Percentiles rank a stretch among this genome's conserved stretches.
These are phyloP conservation scores for Plasmopara viticola DNA, from an alignment of 352 stramenopile genomes.

Conservation along the genomic window DNA sequence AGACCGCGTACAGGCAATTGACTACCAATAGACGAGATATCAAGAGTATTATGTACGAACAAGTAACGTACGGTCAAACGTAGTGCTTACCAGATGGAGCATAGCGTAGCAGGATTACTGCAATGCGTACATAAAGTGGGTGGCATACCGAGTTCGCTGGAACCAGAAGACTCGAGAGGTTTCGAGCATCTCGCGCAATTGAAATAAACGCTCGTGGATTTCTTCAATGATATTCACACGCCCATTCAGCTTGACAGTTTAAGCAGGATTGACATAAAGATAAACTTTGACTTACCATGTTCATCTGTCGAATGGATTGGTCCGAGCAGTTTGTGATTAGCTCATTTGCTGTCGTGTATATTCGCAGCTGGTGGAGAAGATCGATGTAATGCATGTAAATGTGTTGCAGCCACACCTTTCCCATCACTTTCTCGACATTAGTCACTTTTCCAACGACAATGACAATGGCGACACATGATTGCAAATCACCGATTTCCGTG, in stretches of 20 bases:
- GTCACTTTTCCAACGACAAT: slow-evolving; percentile 66
- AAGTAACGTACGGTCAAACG: background rate
- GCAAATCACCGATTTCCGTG: slow-evolving; percentile 77
- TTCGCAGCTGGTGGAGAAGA: slow-evolving; percentile 78
- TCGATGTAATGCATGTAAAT: slow-evolving; percentile 90
- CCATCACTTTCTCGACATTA: slow-evolving; percentile 78
- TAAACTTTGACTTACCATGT: slow-evolving; percentile 51
- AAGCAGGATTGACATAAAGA: background rate
- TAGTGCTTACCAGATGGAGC: slow-evolving; percentile 74
- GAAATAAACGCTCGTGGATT: slow-evolving; percentile 84
- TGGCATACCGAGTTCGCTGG: slow-evolving; percentile 23
- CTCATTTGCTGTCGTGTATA: slow-evolving; percentile 84
- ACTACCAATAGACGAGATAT: slow-evolving; percentile 27
- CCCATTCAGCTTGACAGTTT: slow-evolving; percentile 5
- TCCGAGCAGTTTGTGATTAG: slow-evolving; percentile 81
- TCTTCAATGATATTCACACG: slow-evolving; percentile 31
- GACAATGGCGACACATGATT: slow-evolving; percentile 74
- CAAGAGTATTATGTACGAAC: slow-evolving; percentile 3
- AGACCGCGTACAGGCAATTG: slow-evolving; percentile 82
- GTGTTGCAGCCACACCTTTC: slow-evolving; percentile 83
- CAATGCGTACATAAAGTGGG: slow-evolving; percentile 60
- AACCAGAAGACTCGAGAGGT: slow-evolving; percentile 45
- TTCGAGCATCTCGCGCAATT: slow-evolving; percentile 78
- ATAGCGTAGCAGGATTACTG: slow-evolving; percentile 66
- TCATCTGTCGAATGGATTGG: slow-evolving; percentile 86